A percentile compares a stretch with the other conserved stretches of the same genome.
These are phyloP conservation scores for Rhododendron henanense DNA, from an alignment of 148 eudicot genomes.

Conservation along the genomic window DNA sequence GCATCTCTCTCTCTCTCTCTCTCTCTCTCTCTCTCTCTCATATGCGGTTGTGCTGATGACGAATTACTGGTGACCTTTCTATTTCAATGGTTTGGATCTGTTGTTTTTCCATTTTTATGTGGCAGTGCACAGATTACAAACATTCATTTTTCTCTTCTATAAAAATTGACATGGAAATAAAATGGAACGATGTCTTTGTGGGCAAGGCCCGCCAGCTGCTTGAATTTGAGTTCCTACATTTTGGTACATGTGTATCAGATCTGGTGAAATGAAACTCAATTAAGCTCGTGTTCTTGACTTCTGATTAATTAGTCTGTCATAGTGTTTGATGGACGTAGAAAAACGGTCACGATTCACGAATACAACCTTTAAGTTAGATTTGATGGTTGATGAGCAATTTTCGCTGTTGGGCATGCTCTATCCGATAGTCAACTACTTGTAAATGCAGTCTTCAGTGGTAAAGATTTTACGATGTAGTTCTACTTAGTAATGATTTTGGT, in stretches of 20 bases:
- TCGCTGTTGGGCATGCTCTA: not conserved
- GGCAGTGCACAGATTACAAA: not conserved
- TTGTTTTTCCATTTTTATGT: not conserved
- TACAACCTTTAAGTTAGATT: not conserved
- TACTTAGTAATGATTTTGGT: not conserved
- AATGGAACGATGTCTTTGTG: not conserved
- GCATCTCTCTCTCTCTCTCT: not conserved
- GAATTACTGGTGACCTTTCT: not conserved
- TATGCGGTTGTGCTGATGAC: not conserved
- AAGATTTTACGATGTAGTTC: not conserved
- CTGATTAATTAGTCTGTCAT: not conserved
- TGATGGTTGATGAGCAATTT: slow-evolving; percentile 5
- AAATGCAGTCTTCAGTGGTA: not conserved
- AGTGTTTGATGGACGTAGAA: not conserved
- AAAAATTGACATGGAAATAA: not conserved
- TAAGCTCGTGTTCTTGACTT: not conserved
- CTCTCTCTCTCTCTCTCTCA: not conserved
- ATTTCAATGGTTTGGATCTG: not conserved
- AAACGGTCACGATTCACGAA: not conserved
- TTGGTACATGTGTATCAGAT: not conserved
- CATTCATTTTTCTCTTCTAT: not conserved
- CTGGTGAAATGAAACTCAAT: not conserved
- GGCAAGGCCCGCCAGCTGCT: not conserved
- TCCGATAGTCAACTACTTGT: not conserved
- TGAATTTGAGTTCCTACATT: not conserved